Conservation (phyloP, 176 grass and related monocot species). For the Aegilops tauschii region DNA sequence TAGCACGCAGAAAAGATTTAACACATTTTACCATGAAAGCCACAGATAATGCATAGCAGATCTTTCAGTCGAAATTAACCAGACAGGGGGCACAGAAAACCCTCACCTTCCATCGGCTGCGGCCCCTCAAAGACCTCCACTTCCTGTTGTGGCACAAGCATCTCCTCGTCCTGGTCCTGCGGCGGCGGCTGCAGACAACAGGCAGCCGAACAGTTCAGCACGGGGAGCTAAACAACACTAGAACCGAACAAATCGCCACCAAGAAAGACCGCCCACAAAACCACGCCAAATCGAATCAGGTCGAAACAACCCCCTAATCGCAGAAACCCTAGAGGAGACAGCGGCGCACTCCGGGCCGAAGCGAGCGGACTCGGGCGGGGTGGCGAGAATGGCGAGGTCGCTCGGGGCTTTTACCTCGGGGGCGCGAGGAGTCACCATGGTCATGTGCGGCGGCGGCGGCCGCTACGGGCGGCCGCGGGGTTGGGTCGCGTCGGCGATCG, state of each 20-base stretch:
- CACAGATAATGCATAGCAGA: not conserved
- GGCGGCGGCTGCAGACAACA: conserved; percentile 30
- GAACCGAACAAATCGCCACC: not conserved
- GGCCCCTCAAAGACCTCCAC: conserved; percentile 42
- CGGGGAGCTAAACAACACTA: not conserved
- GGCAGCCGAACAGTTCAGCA: conserved; percentile 25
- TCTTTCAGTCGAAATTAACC: not conserved
- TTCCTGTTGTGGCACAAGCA: conserved; percentile 52
- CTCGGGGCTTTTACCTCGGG: conserved; percentile 37
- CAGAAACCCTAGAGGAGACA: not conserved
- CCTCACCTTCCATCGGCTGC: conserved; percentile 63
- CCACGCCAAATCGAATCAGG: not conserved
- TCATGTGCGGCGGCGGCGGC: conserved; percentile 13
- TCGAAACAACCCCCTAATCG: not conserved
- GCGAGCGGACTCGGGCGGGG: not conserved
- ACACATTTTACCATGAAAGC: not conserved
- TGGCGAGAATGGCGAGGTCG: not conserved
- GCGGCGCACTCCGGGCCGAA: not conserved
- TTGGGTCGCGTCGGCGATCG: conserved; percentile 34
- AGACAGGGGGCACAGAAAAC: not conserved
- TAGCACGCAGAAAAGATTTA: not conserved
- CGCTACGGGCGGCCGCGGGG: not conserved
- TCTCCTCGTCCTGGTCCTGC: conserved; percentile 57
- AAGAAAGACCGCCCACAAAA: not conserved
- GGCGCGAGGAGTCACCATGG: conserved; percentile 48